phyloP scores from a whole-genome alignment of 2,329 filamentous ascomycete species.

The Colletotrichum neosansevieriae region DNA sequence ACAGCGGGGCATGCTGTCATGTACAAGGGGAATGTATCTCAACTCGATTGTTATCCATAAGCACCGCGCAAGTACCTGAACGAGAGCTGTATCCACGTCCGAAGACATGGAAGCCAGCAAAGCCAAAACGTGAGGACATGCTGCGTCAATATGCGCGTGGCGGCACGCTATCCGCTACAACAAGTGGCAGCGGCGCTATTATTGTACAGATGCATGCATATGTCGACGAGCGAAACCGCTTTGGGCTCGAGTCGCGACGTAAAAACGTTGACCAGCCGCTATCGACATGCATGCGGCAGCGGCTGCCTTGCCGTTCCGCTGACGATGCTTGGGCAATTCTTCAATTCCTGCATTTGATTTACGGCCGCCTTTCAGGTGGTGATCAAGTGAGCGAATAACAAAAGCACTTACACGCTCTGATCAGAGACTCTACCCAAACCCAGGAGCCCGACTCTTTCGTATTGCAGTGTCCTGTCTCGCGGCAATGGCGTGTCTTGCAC shows the following conservation, averaged over 20 bases:
- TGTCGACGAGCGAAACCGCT: conserved; percentile 33
- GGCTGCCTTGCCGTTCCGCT: background rate
- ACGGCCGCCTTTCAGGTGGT: no score
- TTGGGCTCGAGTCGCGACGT: conserved; percentile 38
- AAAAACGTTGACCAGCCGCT: conserved; percentile 25
- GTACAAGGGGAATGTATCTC: background rate
- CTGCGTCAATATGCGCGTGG: conserved; percentile 13
- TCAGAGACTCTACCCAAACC: no score
- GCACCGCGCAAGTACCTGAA: background rate
- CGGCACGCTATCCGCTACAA: conserved; percentile 1
- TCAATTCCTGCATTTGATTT: no score
- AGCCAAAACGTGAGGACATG: conserved; percentile 1
- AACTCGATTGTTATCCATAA: no score
- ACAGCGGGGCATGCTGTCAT: background rate
- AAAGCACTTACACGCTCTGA: no score
- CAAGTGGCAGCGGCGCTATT: conserved; percentile 15
- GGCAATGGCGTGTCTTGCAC: no score
- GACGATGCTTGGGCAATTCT: background rate
- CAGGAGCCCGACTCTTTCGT: no score
- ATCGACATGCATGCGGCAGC: conserved; percentile 16
- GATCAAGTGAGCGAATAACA: no score
- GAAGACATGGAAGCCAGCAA: background rate
- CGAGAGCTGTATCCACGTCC: background rate
- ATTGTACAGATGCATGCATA: conserved; percentile 30
- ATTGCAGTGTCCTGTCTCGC: no score